phyloP scores from a whole-genome alignment of 495 filamentous ascomycete genomes.

The Bacidia rubella region DNA sequence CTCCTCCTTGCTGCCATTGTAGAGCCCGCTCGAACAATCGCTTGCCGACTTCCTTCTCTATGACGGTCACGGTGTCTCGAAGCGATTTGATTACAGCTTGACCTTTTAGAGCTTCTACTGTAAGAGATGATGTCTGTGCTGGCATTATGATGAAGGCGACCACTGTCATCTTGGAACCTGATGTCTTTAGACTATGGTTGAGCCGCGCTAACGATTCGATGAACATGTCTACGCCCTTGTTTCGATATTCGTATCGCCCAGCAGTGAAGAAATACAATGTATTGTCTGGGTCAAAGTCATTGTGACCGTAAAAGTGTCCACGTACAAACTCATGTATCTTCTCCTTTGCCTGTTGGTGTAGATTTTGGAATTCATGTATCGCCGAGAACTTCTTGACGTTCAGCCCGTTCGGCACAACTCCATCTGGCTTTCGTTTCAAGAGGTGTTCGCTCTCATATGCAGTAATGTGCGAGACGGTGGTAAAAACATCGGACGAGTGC shows the following conservation, averaged over 20 bases:
- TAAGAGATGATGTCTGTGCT: constrained; percentile 88
- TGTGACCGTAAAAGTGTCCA: constrained; percentile 96
- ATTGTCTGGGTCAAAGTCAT: constrained; percentile 90
- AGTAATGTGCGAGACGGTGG: constrained; percentile 95
- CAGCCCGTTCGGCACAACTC: constrained; percentile 88
- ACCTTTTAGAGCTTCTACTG: constrained; percentile 90
- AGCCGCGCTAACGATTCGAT: constrained; percentile 89
- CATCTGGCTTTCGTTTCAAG: constrained; percentile 93
- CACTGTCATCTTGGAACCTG: constrained; percentile 81
- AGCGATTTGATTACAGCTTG: constrained; percentile 96
- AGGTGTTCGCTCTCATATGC: constrained; percentile 96
- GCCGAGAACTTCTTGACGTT: constrained; percentile 99
- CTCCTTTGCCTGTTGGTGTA: constrained; percentile 90
- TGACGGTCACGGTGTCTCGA: constrained; percentile 77
- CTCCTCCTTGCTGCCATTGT: constrained; percentile 85
- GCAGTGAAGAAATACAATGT: constrained; percentile 98
- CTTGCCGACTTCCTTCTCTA: constrained; percentile 80
- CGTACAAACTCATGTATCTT: constrained; percentile 98
- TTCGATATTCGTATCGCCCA: constrained; percentile 91
- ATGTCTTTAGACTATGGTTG: constrained; percentile 78
- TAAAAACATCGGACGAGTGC: constrained; percentile 90
- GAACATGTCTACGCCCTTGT: constrained; percentile 99
- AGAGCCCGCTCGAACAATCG: constrained; percentile 88
- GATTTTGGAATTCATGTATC: constrained; percentile 97
- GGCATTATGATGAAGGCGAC: constrained; percentile 99